These are phyloP conservation scores for Leccinellum luteum DNA, from an alignment of 768 basidiomycete genomes.

Conservation along the genomic window DNA sequence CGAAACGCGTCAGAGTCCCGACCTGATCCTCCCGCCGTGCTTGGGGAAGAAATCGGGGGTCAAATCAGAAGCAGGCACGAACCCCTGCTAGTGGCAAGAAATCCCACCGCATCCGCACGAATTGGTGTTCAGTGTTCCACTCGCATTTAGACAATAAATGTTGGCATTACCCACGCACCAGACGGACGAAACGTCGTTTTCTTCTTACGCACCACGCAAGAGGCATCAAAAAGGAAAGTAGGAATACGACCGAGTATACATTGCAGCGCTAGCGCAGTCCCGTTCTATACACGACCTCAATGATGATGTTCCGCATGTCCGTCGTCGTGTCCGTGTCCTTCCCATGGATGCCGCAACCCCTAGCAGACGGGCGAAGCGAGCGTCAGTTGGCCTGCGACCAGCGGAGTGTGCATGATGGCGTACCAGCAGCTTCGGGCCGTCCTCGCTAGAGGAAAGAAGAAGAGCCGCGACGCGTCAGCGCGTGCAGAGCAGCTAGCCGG, in stretches of 20 bases:
- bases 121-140: neutral
- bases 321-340: slow-evolving; percentile 51
- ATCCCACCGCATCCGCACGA: no score
- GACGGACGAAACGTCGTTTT: neutral
- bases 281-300: slow-evolving; percentile 26
- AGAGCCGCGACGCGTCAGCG: neutral
- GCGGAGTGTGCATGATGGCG: neutral
- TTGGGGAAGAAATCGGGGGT: no score
- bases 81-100: no score
- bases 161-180: neutral
- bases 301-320: slow-evolving; percentile 41
- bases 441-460: slow-evolving; percentile 49
- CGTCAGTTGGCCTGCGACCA: neutral
- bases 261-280: neutral
- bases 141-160: neutral
- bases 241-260: slow-evolving; percentile 11
- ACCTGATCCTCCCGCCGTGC: no score
- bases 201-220: neutral
- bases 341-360: slow-evolving; percentile 66
- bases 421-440: slow-evolving; percentile 74
- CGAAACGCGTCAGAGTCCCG: no score
- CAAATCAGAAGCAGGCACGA: neutral
- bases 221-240: neutral
- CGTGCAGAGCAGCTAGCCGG: neutral
- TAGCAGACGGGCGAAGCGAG: slow-evolving; percentile 16